Percentiles rank a stretch among this genome's conserved stretches.
These are phyloP conservation scores for Alternaria hordeiaustralica DNA, from an alignment of 2,329 filamentous ascomycete species.

Conservation along the genomic window DNA sequence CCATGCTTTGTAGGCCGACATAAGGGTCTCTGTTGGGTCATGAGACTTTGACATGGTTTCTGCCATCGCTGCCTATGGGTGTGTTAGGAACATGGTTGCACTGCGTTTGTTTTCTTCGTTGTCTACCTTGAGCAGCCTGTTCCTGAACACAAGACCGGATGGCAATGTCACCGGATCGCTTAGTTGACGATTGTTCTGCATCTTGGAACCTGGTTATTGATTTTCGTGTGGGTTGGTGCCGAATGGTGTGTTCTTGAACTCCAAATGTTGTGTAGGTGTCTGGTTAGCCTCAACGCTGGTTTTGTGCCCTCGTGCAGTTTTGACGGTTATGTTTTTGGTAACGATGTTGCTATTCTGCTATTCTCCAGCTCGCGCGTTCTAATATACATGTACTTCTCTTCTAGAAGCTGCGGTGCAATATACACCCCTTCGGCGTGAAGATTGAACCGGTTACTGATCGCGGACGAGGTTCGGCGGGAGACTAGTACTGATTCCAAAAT, in stretches of 20 bases:
- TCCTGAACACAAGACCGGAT: constrained; percentile 42
- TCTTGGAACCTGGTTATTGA: neutral
- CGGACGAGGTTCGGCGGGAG: neutral
- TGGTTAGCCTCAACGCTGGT: neutral
- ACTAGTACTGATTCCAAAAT: neutral
- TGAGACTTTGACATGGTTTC: constrained; percentile 27
- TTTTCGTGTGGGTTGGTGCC: neutral
- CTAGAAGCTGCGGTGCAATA: neutral
- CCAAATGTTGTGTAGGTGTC: neutral
- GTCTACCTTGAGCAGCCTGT: constrained; percentile 51
- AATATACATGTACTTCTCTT: neutral
- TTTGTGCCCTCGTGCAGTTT: neutral
- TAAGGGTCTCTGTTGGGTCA: constrained; percentile 40
- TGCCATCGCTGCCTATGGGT: constrained; percentile 39
- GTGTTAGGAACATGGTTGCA: constrained; percentile 41
- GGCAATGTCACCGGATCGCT: constrained; percentile 27
- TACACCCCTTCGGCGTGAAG: neutral
- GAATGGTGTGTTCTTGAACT: neutral
- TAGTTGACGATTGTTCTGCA: constrained; percentile 3
- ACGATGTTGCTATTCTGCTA: neutral
- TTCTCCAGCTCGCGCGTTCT: neutral
- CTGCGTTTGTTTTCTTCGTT: constrained; percentile 56
- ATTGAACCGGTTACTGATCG: neutral
- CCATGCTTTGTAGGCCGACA: constrained; percentile 61
- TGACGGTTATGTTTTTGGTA: neutral